A percentile compares a stretch with the other conserved stretches of the same genome.
phyloP scores from a whole-genome alignment of 805 yeast genomes.

The Wickerhamia fluorescens region DNA sequence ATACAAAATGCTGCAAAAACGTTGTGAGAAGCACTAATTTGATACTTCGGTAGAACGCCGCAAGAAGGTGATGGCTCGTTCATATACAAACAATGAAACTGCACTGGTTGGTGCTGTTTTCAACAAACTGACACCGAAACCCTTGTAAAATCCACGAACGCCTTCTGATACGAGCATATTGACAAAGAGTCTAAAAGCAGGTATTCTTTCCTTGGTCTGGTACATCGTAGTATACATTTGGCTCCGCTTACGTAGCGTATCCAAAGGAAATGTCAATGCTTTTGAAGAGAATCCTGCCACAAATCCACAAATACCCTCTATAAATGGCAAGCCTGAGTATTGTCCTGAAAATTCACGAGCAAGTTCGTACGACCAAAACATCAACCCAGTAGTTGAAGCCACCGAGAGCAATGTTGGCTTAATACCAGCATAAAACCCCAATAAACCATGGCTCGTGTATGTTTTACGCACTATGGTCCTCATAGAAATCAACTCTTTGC shows the following conservation, averaged over 20 bases:
- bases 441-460: slow-evolving; percentile 24
- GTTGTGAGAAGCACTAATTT: no score
- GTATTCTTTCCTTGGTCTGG: neutral
- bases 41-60: no score
- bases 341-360: slow-evolving; percentile 31
- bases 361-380: slow-evolving; percentile 63
- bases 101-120: slow-evolving; percentile 81
- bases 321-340: slow-evolving; percentile 24
- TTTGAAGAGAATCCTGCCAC: slow-evolving; percentile 74
- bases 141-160: slow-evolving; percentile 61
- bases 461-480: slow-evolving; percentile 19
- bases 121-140: slow-evolving; percentile 59
- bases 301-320: slow-evolving; percentile 60
- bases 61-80: no score
- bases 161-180: slow-evolving; percentile 54
- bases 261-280: slow-evolving; percentile 74
- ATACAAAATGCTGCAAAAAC: no score
- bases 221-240: slow-evolving; percentile 43
- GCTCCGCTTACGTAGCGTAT: slow-evolving; percentile 68
- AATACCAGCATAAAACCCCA: slow-evolving; percentile 46
- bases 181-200: slow-evolving; percentile 18
- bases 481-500: slow-evolving; percentile 32
- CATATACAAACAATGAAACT: slow-evolving; percentile 60
- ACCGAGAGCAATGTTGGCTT: slow-evolving; percentile 52
- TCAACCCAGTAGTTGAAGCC: slow-evolving; percentile 63